Evolutionary conservation across 495 filamentous ascomycete genomes (phyloP).

Genomic region (Cladorrhinum samala): DNA sequence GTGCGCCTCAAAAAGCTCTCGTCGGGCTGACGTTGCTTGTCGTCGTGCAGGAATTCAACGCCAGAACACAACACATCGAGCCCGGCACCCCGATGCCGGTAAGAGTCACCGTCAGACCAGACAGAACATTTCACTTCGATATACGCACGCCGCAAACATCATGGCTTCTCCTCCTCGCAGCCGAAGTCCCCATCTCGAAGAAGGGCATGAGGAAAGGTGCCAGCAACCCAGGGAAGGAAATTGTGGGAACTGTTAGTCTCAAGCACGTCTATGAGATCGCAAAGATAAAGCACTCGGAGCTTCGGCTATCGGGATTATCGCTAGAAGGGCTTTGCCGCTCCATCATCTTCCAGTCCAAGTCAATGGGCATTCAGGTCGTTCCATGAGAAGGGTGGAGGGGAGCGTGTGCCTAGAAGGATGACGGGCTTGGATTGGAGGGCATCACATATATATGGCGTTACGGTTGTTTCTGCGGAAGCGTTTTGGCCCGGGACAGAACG

Average conservation of each 20-base stretch:
- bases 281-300: conserved; percentile 86
- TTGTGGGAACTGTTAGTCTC: conserved; percentile 72
- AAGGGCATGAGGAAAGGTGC: conserved; percentile 77
- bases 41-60: conserved; percentile 83
- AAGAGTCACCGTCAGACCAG: conserved; percentile 84
- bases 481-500: conserved; percentile 1
- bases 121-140: conserved; percentile 90
- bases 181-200: conserved; percentile 60
- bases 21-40: neutral
- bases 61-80: conserved; percentile 78
- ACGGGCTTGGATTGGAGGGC: conserved; percentile 1
- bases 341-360: conserved; percentile 82
- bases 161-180: conserved; percentile 79
- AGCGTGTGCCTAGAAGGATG: no score
- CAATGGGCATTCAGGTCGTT: conserved; percentile 76
- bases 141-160: conserved; percentile 88
- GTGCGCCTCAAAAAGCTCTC: neutral
- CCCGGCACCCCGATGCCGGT: conserved; percentile 83
- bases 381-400: conserved; percentile 41
- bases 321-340: conserved; percentile 78
- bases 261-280: conserved; percentile 99
- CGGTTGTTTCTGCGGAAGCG: conserved; percentile 20
- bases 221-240: conserved; percentile 69
- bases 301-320: conserved; percentile 70
- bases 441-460: conserved; percentile 20